Conservation (phyloP, 805 yeast genomes). For the Ogataea trehalophila region DNA sequence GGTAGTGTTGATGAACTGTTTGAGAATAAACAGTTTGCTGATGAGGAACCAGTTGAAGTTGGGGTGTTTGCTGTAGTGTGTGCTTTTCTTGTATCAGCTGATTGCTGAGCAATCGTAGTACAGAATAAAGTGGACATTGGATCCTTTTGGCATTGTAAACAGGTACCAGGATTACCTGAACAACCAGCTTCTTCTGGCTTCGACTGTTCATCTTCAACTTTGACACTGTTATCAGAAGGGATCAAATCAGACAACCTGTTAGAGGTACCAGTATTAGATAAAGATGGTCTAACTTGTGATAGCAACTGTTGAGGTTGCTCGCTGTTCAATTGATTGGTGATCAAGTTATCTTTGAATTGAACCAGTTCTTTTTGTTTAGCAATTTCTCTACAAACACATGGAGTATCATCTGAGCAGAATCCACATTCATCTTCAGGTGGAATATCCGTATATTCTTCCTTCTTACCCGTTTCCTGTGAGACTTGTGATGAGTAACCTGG, state of each 20-base stretch:
- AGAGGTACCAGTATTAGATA: background rate
- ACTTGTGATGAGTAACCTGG: conserved; percentile 8
- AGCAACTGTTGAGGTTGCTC: background rate
- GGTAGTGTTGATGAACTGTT: background rate
- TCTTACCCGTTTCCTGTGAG: conserved; percentile 15
- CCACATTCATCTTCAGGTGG: conserved; percentile 70
- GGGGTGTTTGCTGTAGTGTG: conserved; percentile 5
- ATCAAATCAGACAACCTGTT: conserved; percentile 2
- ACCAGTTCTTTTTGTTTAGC: conserved; percentile 40
- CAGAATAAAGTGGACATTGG: conserved; percentile 89
- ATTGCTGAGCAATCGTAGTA: conserved; percentile 61
- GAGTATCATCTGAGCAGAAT: conserved; percentile 86
- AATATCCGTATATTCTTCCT: conserved; percentile 41
- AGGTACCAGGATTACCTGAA: conserved; percentile 86
- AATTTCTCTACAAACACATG: conserved; percentile 87
- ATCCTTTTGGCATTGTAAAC: conserved; percentile 76
- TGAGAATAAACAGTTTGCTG: background rate
- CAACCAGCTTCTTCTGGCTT: conserved; percentile 41
- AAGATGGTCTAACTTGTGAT: background rate
- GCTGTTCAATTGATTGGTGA: conserved; percentile 18
- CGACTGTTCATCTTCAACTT: conserved; percentile 6
- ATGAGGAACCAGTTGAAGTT: conserved; percentile 1
- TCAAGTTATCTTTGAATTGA: conserved; percentile 17
- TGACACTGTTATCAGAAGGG: conserved; percentile 3
- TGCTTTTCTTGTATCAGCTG: background rate